Conservation (phyloP, 257 asterid species). For the Euphrasia confusa region DNA sequence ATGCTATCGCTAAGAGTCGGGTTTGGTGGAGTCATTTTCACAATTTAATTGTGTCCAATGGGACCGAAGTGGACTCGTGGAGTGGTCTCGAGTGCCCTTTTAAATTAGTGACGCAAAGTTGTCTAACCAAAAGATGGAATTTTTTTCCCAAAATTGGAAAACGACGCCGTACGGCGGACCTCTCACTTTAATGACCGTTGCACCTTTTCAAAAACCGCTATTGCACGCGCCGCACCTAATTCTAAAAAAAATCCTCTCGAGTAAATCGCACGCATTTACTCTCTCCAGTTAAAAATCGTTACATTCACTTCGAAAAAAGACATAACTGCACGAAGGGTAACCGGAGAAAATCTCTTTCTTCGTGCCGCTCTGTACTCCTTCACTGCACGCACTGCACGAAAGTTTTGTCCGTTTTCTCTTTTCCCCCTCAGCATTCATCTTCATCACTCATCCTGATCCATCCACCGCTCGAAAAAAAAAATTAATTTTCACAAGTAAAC, state of each 20-base stretch:
- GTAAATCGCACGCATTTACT: neutral
- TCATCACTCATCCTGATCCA: neutral
- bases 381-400: neutral
- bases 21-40: too few species aligned
- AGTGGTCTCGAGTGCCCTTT: neutral
- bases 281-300: neutral
- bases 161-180: neutral
- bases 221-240: neutral
- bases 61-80: too few species aligned
- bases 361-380: conserved; percentile 3
- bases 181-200: conserved; percentile 1
- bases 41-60: too few species aligned
- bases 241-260: neutral
- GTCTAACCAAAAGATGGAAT: too few species aligned
- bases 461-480: neutral
- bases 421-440: neutral
- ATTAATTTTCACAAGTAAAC: neutral
- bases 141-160: neutral
- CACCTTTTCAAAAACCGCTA: neutral
- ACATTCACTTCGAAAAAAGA: neutral
- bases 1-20: too few species aligned
- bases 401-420: neutral
- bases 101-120: too few species aligned
- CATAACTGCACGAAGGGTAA: neutral
- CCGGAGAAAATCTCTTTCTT: neutral